phyloP scores from a whole-genome alignment of 352 stramenopile species.

The Phytophthora podocarpi region DNA sequence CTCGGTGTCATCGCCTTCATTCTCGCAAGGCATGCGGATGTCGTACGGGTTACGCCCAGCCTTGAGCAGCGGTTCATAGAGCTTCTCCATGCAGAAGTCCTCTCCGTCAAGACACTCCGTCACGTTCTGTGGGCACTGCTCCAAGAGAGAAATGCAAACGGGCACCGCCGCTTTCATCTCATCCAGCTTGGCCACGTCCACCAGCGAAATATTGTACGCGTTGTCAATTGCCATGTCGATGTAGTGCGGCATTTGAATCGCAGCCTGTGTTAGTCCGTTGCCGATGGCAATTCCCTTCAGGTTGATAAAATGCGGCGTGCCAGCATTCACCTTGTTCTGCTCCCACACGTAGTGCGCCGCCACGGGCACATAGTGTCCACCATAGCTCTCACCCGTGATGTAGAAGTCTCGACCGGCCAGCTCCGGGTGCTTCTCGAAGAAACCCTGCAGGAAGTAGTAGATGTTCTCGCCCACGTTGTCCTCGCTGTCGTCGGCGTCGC shows the following conservation, averaged over 20 bases:
- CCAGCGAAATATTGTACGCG: slow-evolving; percentile 61
- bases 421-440: slow-evolving; percentile 63
- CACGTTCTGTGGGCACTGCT: slow-evolving; percentile 37
- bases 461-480: slow-evolving; percentile 65
- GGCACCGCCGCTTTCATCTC: slow-evolving; percentile 41
- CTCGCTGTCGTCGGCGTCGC: slow-evolving; percentile 46
- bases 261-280: slow-evolving; percentile 52
- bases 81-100: slow-evolving; percentile 56
- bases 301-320: slow-evolving; percentile 35
- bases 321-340: slow-evolving; percentile 44
- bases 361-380: slow-evolving; percentile 65
- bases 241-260: slow-evolving; percentile 43
- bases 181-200: slow-evolving; percentile 33
- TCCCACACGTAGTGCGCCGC: slow-evolving; percentile 57
- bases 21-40: slow-evolving; percentile 47
- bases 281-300: slow-evolving; percentile 55
- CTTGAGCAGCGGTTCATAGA: slow-evolving; percentile 46
- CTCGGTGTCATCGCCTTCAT: slow-evolving; percentile 23
- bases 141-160: slow-evolving; percentile 27
- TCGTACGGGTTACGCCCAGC: slow-evolving; percentile 53
- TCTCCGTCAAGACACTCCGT: slow-evolving; percentile 45
- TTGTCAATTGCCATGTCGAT: slow-evolving; percentile 66
- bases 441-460: slow-evolving; percentile 69
- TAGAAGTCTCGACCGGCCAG: slow-evolving; percentile 59
- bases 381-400: slow-evolving; percentile 74